phyloP scores from a whole-genome alignment of 352 stramenopile genomes.

The Aphanomyces astaci region DNA sequence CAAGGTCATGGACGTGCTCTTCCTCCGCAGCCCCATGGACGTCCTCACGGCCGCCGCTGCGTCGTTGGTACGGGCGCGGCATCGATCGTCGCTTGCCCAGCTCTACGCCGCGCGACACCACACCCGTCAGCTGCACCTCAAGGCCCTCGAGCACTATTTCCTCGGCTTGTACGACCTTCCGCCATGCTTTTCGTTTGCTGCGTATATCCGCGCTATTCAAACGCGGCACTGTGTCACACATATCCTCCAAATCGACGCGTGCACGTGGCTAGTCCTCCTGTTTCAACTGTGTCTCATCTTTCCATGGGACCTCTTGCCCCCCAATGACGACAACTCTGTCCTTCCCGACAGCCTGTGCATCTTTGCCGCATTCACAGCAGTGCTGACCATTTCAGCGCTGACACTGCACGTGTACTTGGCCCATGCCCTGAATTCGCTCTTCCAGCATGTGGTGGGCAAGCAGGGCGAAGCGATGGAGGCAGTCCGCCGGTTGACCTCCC shows the following conservation, averaged over 20 bases:
- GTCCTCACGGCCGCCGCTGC: conserved; percentile 27
- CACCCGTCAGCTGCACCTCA: conserved; percentile 28
- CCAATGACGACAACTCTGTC: neutral
- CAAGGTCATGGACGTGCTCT: conserved; percentile 30
- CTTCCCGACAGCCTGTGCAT: neutral
- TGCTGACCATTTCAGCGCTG: neutral
- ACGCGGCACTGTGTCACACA: conserved; percentile 58
- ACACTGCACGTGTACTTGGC: neutral
- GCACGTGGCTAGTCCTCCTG: conserved; percentile 33
- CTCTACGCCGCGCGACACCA: neutral
- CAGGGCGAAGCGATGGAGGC: neutral
- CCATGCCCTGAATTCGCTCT: neutral
- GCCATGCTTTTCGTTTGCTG: conserved; percentile 53
- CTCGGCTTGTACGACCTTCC: conserved; percentile 37
- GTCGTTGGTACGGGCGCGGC: neutral
- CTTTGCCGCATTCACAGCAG: neutral
- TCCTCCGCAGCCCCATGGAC: conserved; percentile 38
- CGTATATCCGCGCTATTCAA: conserved; percentile 62
- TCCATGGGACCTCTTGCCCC: neutral
- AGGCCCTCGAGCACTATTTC: conserved; percentile 43
- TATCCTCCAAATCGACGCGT: conserved; percentile 67
- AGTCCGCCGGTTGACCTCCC: neutral
- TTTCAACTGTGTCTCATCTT: neutral
- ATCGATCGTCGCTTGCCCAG: neutral
- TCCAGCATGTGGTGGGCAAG: neutral